These are phyloP conservation scores for Polyporus tsugae DNA, from an alignment of 1,284 basidiomycete genomes.

Conservation along the genomic window DNA sequence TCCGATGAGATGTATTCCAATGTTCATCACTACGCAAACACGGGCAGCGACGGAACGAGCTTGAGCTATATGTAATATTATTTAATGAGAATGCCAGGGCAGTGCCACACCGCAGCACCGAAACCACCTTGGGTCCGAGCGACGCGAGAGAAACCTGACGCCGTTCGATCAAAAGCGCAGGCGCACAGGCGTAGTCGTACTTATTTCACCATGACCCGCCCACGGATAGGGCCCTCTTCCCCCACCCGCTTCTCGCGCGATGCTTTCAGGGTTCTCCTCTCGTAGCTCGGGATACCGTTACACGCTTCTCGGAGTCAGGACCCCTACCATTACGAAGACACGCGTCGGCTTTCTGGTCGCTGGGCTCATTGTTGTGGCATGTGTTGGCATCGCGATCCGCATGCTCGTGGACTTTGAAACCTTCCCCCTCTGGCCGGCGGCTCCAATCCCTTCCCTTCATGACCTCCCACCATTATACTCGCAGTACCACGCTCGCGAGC, in stretches of 20 bases:
- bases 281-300: neutral
- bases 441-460: neutral
- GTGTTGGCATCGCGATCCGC: neutral
- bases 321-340: neutral
- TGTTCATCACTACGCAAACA: too few species aligned
- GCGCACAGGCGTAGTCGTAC: neutral
- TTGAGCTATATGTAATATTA: too few species aligned
- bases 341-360: neutral
- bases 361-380: neutral
- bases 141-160: too few species aligned
- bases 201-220: neutral
- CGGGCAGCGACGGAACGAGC: too few species aligned
- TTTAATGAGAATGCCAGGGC: too few species aligned
- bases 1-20: too few species aligned
- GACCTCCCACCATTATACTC: conserved; percentile 24
- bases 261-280: neutral
- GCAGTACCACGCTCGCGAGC: conserved; percentile 15
- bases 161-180: too few species aligned
- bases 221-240: neutral
- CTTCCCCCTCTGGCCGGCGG: neutral
- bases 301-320: neutral
- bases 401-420: neutral
- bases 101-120: too few species aligned
- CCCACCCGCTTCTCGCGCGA: neutral
- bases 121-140: too few species aligned